Evolutionary conservation across 495 filamentous ascomycete species (phyloP), one percentile per base, ranked within the genome.

Genomic region (Aspergillus steynii): DNA sequence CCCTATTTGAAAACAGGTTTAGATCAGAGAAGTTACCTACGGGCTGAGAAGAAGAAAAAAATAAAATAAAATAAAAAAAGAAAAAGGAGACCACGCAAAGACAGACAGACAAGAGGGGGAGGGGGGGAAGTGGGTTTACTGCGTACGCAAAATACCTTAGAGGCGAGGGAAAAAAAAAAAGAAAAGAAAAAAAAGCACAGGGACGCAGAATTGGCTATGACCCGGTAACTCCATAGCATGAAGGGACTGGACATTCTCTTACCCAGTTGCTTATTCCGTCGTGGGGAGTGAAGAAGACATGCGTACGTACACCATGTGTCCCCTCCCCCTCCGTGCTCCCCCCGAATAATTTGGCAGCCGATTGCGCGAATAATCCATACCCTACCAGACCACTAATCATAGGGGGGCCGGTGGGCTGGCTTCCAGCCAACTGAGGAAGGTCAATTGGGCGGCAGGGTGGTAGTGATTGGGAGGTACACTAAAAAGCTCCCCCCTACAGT

Each of bases 61-160:
- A 58, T 61, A 34, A 32, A 25, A 52, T 2, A 46, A 58, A 56
- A 62, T 12, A 58, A 60, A 57, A 60, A 26, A 60, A 50, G 61
- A 55, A 50, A 64, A 56, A 53, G 53, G 58, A 61, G 31, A 31
- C 34, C 55, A 50, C 42, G 56, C 5, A 62, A 53, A 42, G 34
- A 47, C 29, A 55, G 32, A 20, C 20, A 20, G 20, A 20, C 20
- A 20, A 9, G 37, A 27, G 48, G 49, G 27, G 28, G 27, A 55
- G 32, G 53, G 47, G 31, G 42, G 37, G 20, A 56, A 29, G 59
- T 60, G 60, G 63, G 42, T 61, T 66, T 50, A 52, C 29, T 20
- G 45, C 32, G 26, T 20, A 20, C 20, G 20, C 20, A 20, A 20
- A 37, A n/a, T 26, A n/a, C 20, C 9, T 20, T 14, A 34, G 45